Base-by-base conservation (phyloP, 352 stramenopile species). In the Globisporangium sylvaticum region DNA sequence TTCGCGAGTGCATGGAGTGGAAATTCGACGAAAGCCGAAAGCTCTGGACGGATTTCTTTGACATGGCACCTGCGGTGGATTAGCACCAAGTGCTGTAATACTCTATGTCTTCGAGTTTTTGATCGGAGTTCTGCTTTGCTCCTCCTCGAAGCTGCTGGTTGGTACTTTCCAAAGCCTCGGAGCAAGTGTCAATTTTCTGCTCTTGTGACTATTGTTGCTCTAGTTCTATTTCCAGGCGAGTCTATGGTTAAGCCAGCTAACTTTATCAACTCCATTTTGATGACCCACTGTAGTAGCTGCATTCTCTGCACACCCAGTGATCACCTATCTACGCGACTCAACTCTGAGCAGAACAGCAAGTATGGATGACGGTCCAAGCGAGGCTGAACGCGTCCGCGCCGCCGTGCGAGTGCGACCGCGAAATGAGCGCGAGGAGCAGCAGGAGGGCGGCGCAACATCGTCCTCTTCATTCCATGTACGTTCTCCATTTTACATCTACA, bases 371-470 rank as follows among this genome's bases (percentile, higher is more conserved):
- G 29, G 46, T 20, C 63, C 72, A 44, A 78, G 79, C 58, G 70
- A 67, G 25, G 61, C 73, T 37, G 87, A 94, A 68, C 75, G 83
- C 18, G 81, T 94, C 8, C 85, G 90, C 39, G 88, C 96, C 7
- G 73, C 88, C 5, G 79, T 97, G 25, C 87, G 90, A 50, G 87
- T 96, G 31, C 87, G 90, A 1, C 90, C 89, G 10, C 65, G 72
- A 9, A 90, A 96, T 62, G 75, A 86, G n/a, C 80, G 83, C n/a
- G 87, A 94, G 57, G 68, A 83, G 32, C 66, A 76, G 22, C 74
- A 71, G 31, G 58, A 60, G 2, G 4, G 53, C 27, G 53, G 27
- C 25, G 8, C 27, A 10, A 37, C 29, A 22, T 31, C 65, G 25
- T 66, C 55, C 50, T 52, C 25, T 31, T 56, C 20, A 4, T 15